Evolutionary conservation across 495 filamentous ascomycete genomes (phyloP).

Genomic region (Cenococcum geophilum): DNA sequence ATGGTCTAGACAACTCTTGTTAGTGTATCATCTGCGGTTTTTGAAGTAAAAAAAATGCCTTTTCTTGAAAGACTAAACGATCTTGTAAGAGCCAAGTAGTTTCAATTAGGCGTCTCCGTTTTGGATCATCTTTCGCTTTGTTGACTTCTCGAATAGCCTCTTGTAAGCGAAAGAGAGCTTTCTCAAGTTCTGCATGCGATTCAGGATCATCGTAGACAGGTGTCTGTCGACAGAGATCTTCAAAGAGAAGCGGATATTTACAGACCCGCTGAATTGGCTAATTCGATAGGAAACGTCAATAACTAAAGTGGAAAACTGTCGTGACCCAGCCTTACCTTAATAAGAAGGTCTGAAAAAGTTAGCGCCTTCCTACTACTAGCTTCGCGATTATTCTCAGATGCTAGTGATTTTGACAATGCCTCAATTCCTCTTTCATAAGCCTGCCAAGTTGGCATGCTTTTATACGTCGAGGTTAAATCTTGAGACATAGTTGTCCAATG

Average conservation of each 20-base stretch:
- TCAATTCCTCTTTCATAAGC: slow-evolving; percentile 83
- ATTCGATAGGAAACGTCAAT: background rate
- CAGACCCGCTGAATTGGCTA: slow-evolving; percentile 92
- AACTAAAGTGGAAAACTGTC: background rate
- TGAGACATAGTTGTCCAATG: slow-evolving; percentile 79
- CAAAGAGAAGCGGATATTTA: slow-evolving; percentile 84
- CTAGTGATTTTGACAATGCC: slow-evolving; percentile 67
- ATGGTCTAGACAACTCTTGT: slow-evolving; percentile 21
- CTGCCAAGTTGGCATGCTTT: slow-evolving; percentile 67
- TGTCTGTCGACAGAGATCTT: slow-evolving; percentile 73
- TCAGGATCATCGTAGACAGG: slow-evolving; percentile 76
- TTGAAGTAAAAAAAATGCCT: slow-evolving; percentile 45
- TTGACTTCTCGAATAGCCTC: slow-evolving; percentile 71
- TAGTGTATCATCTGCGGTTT: background rate
- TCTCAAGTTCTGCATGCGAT: slow-evolving; percentile 70
- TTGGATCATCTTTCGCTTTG: slow-evolving; percentile 53
- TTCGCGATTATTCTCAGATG: slow-evolving; percentile 59
- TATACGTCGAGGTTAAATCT: slow-evolving; percentile 63
- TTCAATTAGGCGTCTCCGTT: slow-evolving; percentile 46
- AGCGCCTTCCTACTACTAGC: slow-evolving; percentile 65
- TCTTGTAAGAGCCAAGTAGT: slow-evolving; percentile 76
- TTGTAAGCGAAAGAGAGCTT: slow-evolving; percentile 63
- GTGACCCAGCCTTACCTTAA: slow-evolving; percentile 59
- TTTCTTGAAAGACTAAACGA: slow-evolving; percentile 63
- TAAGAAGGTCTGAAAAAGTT: slow-evolving; percentile 76